Evolutionary conservation across 192 early-diverging fungal species (phyloP), one percentile per base, ranked within the genome.

Genomic region (Mortierella alpina): DNA sequence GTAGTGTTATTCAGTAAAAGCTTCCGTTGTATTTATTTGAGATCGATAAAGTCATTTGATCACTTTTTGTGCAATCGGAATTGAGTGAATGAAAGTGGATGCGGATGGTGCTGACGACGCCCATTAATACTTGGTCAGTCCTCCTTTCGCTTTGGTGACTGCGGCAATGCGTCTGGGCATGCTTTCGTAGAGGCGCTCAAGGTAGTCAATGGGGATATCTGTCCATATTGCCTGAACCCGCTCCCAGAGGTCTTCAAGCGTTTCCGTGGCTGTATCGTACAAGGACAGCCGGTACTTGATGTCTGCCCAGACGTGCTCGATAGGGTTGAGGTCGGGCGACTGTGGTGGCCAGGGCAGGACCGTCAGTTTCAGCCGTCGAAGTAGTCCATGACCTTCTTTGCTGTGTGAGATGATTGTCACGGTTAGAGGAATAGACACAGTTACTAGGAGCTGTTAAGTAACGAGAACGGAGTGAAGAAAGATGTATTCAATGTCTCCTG

Each of bases 241-340:
- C 22, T 50, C 67, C 56, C 55, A 69, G 15, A 60, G 47, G 0
- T 58, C 57, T 0, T 69, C 48, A 46, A 69, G 0, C 4, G 0
- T 39, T 17, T 49, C 31, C 59, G 66, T 44, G 9, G 9, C 11
- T 3, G 14, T 11, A 40, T 52, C 7, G 18, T 68, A 1, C 7
- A 3, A 0, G 8, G 23, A 45, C 22, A 69, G 57, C 56, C 31
- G 44, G 7, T 14, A 7, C 20, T 59, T 49, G 15, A 68, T 11
- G 18, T 41, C 18, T 12, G 56, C 57, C 57, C 75, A 70, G 11
- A 66, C 17, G 48, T 78, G 62, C 11, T 78, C 63, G 50, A 71
- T 70, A n/a, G 42, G 53, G 56, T 78, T 70, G 49, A 71, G 55
- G 54, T 69, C 67, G 5, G 62, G 62, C 13, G 61, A 70, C n/a